Percentiles rank a stretch among this genome's conserved stretches.
Evolutionary conservation across 164 flowering plant genomes (phyloP).

Genomic region (Liriodendron chinense): DNA sequence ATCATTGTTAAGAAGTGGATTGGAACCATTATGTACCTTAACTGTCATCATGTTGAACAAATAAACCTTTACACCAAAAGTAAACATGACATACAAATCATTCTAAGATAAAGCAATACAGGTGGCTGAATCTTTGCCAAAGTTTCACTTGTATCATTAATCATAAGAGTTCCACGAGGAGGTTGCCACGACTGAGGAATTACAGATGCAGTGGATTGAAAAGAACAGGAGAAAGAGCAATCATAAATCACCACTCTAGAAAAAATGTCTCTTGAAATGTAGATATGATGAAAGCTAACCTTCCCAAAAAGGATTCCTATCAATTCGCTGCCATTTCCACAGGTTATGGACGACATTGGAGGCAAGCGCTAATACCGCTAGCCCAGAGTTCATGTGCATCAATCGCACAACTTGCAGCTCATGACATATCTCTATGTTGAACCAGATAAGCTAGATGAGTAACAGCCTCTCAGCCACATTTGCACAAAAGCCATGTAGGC

Average conservation of each 20-base stretch:
- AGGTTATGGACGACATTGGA: slow-evolving; percentile 59
- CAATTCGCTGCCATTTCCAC: slow-evolving; percentile 68
- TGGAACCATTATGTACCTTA: no score
- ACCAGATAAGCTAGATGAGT: background rate
- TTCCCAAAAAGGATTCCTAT: slow-evolving; percentile 48
- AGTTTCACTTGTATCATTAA: slow-evolving; percentile 68
- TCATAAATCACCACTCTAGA: background rate
- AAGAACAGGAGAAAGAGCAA: background rate
- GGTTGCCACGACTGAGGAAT: slow-evolving; percentile 60
- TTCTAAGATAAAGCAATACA: no score
- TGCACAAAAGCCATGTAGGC: no score
- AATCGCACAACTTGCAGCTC: slow-evolving; percentile 42
- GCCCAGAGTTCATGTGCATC: slow-evolving; percentile 55
- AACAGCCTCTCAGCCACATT: no score
- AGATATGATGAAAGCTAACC: slow-evolving; percentile 22
- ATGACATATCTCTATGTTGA: background rate
- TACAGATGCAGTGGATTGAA: slow-evolving; percentile 49
- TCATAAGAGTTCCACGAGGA: slow-evolving; percentile 60
- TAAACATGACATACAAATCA: no score
- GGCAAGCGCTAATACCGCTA: slow-evolving; percentile 45
- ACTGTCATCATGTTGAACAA: no score
- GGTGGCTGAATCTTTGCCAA: no score
- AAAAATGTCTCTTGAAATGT: background rate
- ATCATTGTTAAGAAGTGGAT: no score
- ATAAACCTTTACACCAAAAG: no score